Base-by-base conservation (phyloP, 371 early-diverging fungal genomes). In the Saksenaea oblongispora region DNA sequence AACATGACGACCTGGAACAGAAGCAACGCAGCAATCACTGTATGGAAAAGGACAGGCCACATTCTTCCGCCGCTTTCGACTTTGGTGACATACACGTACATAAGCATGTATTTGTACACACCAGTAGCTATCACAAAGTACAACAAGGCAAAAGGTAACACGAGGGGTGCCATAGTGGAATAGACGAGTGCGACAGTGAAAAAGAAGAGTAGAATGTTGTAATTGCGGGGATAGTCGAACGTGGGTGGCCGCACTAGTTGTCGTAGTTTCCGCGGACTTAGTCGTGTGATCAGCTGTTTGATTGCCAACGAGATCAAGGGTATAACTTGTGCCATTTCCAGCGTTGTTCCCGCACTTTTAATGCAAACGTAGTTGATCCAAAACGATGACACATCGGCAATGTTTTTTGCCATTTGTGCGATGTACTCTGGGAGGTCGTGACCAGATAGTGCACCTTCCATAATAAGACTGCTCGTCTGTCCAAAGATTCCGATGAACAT, bases 111-210 rank as follows among this genome's bases (percentile, higher is more conserved):
- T 70, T 85, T 86, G 85, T 88, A 93, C 7, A 89, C 91, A 61
- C 89, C 69, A 41, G 84, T 79, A 1, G 87, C 90, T 26, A 93
- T 73, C 1, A 72, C 68, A 69, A 92, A 93, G 70, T 87, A 90
- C 4, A 91, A 42, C 11, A 84, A 69, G 0, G 90, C 89, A 75
- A 93, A 91, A 5, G 90, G 82, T n/a, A 91, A 73, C 13, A 89
- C 83, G 18, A 95, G 70, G 0, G 95, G 95, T 9, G 93, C 87
- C 63, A 92, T 87, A 28, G 88, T 86, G 26, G 86, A 84, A 67
- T 93, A 95, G 2, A 91, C 73, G 64, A 95, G 68, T 4, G 91
- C 87, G 62, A 93, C 83, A 1, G 92, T 91, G 58, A 92, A 88
- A 28, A 93, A 79, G 73, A 91, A 91, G 61, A 90, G 64, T n/a